These are phyloP conservation scores for Cubamyces sp. DNA, from an alignment of 768 basidiomycete species.

Conservation along the genomic window DNA sequence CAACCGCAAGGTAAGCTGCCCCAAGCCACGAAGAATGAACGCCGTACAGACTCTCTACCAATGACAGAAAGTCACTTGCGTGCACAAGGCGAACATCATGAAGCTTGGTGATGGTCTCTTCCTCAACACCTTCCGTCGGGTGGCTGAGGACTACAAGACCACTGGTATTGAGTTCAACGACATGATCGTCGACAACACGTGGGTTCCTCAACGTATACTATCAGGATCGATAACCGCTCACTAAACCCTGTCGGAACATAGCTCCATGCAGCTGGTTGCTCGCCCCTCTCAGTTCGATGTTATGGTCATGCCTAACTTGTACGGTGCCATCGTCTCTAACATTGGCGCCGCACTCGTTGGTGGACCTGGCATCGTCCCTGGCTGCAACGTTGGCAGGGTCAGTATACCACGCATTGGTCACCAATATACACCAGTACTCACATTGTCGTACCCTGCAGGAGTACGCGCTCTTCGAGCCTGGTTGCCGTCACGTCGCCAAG, in stretches of 20 bases:
- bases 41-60: background rate
- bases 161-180: slow-evolving; percentile 92
- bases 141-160: slow-evolving; percentile 96
- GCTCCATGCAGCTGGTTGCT: slow-evolving; percentile 98
- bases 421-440: background rate
- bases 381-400: slow-evolving; percentile 95
- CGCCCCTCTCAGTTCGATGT: slow-evolving; percentile 97
- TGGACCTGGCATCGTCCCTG: slow-evolving; percentile 96
- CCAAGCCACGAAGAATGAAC: slow-evolving; percentile 11
- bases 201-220: slow-evolving; percentile 30
- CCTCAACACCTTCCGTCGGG: slow-evolving; percentile 95
- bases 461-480: slow-evolving; percentile 98
- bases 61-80: slow-evolving; percentile 94
- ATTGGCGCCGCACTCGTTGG: slow-evolving; percentile 98
- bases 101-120: slow-evolving; percentile 99
- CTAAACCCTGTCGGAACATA: slow-evolving; percentile 33
- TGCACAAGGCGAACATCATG: slow-evolving; percentile 99
- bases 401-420: slow-evolving; percentile 26
- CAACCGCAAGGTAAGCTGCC: slow-evolving; percentile 77
- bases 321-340: slow-evolving; percentile 97
- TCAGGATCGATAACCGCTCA: slow-evolving; percentile 1
- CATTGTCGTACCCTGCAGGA: slow-evolving; percentile 53
- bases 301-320: slow-evolving; percentile 98
- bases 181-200: slow-evolving; percentile 99
- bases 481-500: slow-evolving; percentile 93